phyloP scores from a whole-genome alignment of 345 rosid species.

The Euphorbia tirucalli region DNA sequence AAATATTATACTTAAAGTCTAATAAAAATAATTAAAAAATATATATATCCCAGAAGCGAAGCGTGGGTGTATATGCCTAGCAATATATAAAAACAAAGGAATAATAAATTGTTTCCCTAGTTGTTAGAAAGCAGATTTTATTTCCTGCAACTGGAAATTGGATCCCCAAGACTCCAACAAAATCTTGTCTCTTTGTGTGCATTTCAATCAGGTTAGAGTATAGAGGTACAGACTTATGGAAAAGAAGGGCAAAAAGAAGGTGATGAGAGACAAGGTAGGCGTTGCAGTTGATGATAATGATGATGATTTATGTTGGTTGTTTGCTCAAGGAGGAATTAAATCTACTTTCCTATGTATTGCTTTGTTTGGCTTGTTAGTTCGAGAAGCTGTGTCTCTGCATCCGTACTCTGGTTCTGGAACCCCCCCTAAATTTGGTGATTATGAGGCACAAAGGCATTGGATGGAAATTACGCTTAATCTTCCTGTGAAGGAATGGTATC shows the following conservation, averaged over 20 bases:
- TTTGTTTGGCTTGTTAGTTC: conserved; percentile 63
- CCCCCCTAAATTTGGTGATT: conserved; percentile 87
- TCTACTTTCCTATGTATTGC: conserved; percentile 50
- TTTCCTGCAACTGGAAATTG: no score
- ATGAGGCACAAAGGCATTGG: conserved; percentile 97
- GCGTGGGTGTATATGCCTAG: no score
- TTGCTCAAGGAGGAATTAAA: conserved; percentile 40
- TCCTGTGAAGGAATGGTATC: conserved; percentile 64
- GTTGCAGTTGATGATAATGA: conserved; percentile 12
- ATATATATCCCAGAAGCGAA: no score
- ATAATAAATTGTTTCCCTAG: no score
- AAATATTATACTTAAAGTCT: no score
- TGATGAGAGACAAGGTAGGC: conserved; percentile 10
- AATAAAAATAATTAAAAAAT: no score
- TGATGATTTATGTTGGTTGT: conserved; percentile 39
- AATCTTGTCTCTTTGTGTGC: conserved; percentile 5
- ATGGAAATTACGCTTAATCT: conserved; percentile 94
- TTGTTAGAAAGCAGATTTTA: no score
- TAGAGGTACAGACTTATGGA: conserved; percentile 23
- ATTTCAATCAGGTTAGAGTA: not conserved
- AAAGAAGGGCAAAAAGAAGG: conserved; percentile 25
- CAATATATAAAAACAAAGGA: no score
- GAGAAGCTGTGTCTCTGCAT: conserved; percentile 65
- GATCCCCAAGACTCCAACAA: no score
- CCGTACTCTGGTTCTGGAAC: conserved; percentile 79